Conservation (phyloP, 2,329 filamentous ascomycete species). For the Alternaria ventricosa region DNA sequence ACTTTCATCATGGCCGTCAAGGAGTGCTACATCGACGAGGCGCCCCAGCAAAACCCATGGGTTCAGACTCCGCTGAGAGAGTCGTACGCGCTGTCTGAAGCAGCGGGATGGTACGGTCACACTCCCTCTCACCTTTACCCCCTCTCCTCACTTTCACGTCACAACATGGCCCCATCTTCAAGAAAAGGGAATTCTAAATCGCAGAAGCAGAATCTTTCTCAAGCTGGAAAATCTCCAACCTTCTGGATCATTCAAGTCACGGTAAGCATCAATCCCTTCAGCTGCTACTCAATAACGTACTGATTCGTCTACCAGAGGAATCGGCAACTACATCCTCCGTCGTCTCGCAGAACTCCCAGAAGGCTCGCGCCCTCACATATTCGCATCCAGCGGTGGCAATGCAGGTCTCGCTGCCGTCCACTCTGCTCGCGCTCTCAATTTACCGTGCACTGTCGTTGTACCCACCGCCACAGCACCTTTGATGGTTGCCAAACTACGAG, state of each 20-base stretch:
- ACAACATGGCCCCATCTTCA: neutral
- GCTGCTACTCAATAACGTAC: neutral
- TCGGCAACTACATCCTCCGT: slow-evolving; percentile 73
- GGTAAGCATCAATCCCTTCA: slow-evolving; percentile 30
- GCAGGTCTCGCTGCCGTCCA: slow-evolving; percentile 82
- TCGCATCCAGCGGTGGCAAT: slow-evolving; percentile 81
- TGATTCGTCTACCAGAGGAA: slow-evolving; percentile 54
- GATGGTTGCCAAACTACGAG: slow-evolving; percentile 74
- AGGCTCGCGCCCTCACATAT: slow-evolving; percentile 67
- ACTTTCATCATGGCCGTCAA: slow-evolving; percentile 34
- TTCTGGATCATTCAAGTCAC: slow-evolving; percentile 83
- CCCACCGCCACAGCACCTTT: slow-evolving; percentile 68
- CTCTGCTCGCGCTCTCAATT: slow-evolving; percentile 68
- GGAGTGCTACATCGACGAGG: slow-evolving; percentile 25
- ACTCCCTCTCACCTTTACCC: slow-evolving; percentile 17
- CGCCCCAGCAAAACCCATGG: slow-evolving; percentile 60
- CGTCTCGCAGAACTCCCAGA: slow-evolving; percentile 49
- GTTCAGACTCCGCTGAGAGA: slow-evolving; percentile 74
- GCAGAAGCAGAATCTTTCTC: slow-evolving; percentile 74
- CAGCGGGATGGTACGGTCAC: slow-evolving; percentile 71
- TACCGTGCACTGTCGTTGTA: slow-evolving; percentile 77
- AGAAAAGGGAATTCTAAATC: slow-evolving; percentile 48
- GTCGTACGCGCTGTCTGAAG: slow-evolving; percentile 69
- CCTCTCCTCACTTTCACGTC: neutral
- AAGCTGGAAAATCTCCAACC: slow-evolving; percentile 88